phyloP scores from a whole-genome alignment of 805 yeast genomes.

The Hagleromyces aurorensis region DNA sequence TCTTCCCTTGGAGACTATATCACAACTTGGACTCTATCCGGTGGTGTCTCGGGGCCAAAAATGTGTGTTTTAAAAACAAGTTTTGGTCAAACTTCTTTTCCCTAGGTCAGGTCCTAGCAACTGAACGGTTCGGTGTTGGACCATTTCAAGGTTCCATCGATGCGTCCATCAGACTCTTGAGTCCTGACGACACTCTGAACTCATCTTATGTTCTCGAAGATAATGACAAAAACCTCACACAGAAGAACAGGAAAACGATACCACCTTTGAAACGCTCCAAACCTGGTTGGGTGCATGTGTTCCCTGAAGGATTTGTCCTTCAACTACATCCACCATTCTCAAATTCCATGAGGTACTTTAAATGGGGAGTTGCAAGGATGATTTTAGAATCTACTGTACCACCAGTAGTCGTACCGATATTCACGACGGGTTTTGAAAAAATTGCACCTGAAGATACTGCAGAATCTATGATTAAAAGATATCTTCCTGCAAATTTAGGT shows the following conservation, averaged over 20 bases:
- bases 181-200: constrained; percentile 60
- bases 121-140: constrained; percentile 84
- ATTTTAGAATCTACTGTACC: constrained; percentile 74
- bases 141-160: constrained; percentile 89
- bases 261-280: constrained; percentile 54
- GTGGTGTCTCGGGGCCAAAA: constrained; percentile 94
- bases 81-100: constrained; percentile 58
- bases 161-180: constrained; percentile 70
- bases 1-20: constrained; percentile 65
- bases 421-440: constrained; percentile 77
- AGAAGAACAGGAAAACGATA: constrained; percentile 27
- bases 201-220: too few species aligned
- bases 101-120: constrained; percentile 80
- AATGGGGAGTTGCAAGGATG: constrained; percentile 89
- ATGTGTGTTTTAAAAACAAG: constrained; percentile 67
- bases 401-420: constrained; percentile 85
- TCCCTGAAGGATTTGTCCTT: constrained; percentile 91
- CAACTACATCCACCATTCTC: constrained; percentile 72
- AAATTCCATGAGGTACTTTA: constrained; percentile 88
- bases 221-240: neutral
- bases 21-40: constrained; percentile 58
- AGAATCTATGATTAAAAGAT: constrained; percentile 45
- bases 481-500: constrained; percentile 57
- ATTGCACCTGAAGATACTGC: constrained; percentile 70
- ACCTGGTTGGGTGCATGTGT: constrained; percentile 87